phyloP scores from a whole-genome alignment of 179 eudicot genomes.

The Kewa caespitosa region DNA sequence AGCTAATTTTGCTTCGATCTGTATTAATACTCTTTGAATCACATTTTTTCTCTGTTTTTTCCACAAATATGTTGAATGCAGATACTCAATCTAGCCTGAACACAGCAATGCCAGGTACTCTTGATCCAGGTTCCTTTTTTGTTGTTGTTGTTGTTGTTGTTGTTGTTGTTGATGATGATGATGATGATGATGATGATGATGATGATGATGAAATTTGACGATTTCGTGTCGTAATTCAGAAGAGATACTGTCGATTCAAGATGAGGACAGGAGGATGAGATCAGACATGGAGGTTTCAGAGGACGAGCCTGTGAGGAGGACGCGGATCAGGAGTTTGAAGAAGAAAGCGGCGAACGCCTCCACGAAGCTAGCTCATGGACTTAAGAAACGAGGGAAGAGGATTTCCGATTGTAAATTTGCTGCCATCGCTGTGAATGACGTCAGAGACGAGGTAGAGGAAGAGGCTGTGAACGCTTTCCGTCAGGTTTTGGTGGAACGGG shows the following conservation, averaged over 20 bases:
- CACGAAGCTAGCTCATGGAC: conserved; percentile 53
- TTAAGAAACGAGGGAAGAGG: conserved; percentile 60
- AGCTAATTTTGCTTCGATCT: conserved; percentile 30
- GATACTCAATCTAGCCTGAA: conserved; percentile 17
- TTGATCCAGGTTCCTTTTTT: neutral
- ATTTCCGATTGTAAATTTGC: conserved; percentile 67
- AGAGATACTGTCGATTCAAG: conserved; percentile 38
- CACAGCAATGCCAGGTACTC: conserved; percentile 37
- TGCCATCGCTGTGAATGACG: conserved; percentile 61
- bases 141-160: too few species aligned
- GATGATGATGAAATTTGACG: neutral
- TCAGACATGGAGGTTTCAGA: conserved; percentile 67
- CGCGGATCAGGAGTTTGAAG: conserved; percentile 68
- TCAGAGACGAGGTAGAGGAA: conserved; percentile 80
- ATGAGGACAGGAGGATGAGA: conserved; percentile 54
- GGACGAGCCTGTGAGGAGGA: conserved; percentile 65
- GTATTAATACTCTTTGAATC: conserved; percentile 10
- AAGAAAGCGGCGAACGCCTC: conserved; percentile 84
- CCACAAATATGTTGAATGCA: conserved; percentile 17
- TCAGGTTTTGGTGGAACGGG: conserved; percentile 59
- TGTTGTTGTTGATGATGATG: too few species aligned
- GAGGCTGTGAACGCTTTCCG: conserved; percentile 70
- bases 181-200: neutral
- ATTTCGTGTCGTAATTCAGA: conserved; percentile 20
- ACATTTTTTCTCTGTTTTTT: neutral